Base-by-base conservation (phyloP, 768 basidiomycete genomes). In the Termitomyces sp. region DNA sequence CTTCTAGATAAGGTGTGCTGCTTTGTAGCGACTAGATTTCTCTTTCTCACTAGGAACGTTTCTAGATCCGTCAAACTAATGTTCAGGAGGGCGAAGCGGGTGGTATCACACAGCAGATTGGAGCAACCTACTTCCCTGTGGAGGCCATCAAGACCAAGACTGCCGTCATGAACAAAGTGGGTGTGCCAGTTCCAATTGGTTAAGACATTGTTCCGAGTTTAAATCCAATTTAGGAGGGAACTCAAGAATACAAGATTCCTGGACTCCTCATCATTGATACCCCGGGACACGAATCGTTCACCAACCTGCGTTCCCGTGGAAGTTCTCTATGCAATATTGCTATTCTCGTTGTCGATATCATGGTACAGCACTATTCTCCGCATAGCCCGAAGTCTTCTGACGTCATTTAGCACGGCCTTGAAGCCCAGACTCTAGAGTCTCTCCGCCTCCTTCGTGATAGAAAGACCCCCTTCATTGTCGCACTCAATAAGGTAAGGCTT, bases 51-150 rank as follows among this genome's bases (percentile, higher is more conserved):
- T 46, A 10, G 34, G n/a, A 53, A 53, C 11, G 15, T 24, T 19
- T 37, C 51, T 60, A 97, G 93, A 99, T 99, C 68, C 94, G 97
- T 62, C 96, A 98, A 87, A 98, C 96, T 5, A 98, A 98, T 62
- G 97, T 99, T 21, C 95, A 98, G 72, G 97, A 98, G 68, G 97
- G 97, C 53, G 97, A 99, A 81, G 97, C 97, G 2, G 97, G 97
- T 61, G 97, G 97, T 74, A 99, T 99, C 70, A 99, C 97, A 0
- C 97, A 98, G 71, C 97, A 99, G 70, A 99, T 99, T 61, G 97
- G 97, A 78, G 97, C 97, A 21, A 98, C 97, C 0, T 99, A 95
- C 77, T 98, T 99, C 84, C 97, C 97, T 35, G 87, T 89, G 32
- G 90, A 93, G 5, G 95, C 96, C 7, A 97, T 99, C 71, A 84